Evolutionary conservation across 768 basidiomycete genomes (phyloP).

Genomic region (Phallus indusiatus): DNA sequence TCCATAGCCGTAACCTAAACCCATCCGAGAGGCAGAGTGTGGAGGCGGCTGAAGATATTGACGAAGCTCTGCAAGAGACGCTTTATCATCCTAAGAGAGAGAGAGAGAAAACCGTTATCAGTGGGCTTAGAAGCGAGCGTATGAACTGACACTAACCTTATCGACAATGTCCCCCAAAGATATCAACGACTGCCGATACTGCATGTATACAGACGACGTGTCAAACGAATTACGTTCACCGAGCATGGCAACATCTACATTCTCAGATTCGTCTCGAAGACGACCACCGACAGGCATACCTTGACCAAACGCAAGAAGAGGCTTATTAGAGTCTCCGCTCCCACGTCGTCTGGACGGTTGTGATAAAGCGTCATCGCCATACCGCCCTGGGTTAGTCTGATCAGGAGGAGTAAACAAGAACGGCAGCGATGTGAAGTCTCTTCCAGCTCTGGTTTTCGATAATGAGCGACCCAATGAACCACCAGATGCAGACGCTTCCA

Average conservation of each 20-base stretch:
- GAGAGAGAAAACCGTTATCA: slow-evolving; percentile 8
- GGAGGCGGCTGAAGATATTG: slow-evolving; percentile 14
- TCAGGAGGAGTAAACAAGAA: slow-evolving; percentile 15
- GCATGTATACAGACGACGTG: slow-evolving; percentile 49
- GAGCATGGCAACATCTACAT: not conserved
- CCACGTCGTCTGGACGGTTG: not conserved
- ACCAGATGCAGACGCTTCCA: not conserved
- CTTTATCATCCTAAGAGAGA: slow-evolving; percentile 59
- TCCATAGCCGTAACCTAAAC: not conserved
- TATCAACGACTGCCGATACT: slow-evolving; percentile 73
- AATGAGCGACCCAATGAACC: not conserved
- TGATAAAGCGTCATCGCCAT: not conserved
- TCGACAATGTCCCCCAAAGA: slow-evolving; percentile 77
- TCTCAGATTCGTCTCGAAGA: slow-evolving; percentile 19
- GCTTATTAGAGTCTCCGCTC: slow-evolving; percentile 18
- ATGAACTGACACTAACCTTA: slow-evolving; percentile 28
- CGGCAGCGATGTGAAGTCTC: slow-evolving; percentile 21
- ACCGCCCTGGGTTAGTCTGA: not conserved
- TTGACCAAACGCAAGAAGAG: slow-evolving; percentile 10
- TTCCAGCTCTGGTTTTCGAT: not conserved
- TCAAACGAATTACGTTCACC: not conserved
- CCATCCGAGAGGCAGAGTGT: not conserved
- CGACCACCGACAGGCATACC: slow-evolving; percentile 26
- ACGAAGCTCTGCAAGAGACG: slow-evolving; percentile 66
- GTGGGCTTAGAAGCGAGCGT: not conserved